Evolutionary conservation across 129 eudicot genomes (phyloP).

Genomic region (Kitagawia praeruptora): DNA sequence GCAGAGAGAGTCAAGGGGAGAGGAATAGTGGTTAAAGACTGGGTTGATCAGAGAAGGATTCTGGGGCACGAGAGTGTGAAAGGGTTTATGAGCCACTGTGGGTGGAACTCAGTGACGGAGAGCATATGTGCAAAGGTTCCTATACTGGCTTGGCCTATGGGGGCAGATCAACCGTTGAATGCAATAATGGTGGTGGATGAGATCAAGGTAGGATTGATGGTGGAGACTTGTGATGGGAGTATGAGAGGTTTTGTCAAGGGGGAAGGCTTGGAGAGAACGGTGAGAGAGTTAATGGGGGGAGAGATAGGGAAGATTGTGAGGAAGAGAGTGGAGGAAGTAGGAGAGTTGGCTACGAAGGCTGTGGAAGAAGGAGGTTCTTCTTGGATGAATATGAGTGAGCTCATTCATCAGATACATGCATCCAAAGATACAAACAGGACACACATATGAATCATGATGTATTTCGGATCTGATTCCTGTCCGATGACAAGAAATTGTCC

Average conservation of each 20-base stretch:
- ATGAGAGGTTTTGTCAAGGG: slow-evolving; percentile 27
- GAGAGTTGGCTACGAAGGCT: background rate
- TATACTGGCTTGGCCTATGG: slow-evolving; percentile 4
- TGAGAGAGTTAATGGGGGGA: slow-evolving; percentile 10
- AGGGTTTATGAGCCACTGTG: background rate
- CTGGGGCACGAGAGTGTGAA: background rate
- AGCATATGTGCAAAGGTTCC: slow-evolving; percentile 2
- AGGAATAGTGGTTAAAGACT: background rate
- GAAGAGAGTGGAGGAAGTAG: background rate
- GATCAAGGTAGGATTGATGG: slow-evolving; percentile 26
- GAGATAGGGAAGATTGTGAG: background rate
- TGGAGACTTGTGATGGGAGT: slow-evolving; percentile 26
- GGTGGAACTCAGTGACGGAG: background rate
- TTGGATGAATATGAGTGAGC: background rate
- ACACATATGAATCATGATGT: background rate
- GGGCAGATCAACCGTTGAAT: slow-evolving; percentile 18
- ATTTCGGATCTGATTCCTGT: background rate
- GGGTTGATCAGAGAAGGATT: slow-evolving; percentile 2
- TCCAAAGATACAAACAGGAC: background rate
- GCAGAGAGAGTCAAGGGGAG: background rate
- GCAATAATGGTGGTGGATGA: slow-evolving; percentile 34
- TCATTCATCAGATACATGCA: background rate
- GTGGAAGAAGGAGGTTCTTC: slow-evolving; percentile 2
- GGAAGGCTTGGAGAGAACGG: slow-evolving; percentile 28
- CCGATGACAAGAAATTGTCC: background rate